Evolutionary conservation across 2,329 filamentous ascomycete species (phyloP).

Genomic region (Ophiosphaerella narmari): DNA sequence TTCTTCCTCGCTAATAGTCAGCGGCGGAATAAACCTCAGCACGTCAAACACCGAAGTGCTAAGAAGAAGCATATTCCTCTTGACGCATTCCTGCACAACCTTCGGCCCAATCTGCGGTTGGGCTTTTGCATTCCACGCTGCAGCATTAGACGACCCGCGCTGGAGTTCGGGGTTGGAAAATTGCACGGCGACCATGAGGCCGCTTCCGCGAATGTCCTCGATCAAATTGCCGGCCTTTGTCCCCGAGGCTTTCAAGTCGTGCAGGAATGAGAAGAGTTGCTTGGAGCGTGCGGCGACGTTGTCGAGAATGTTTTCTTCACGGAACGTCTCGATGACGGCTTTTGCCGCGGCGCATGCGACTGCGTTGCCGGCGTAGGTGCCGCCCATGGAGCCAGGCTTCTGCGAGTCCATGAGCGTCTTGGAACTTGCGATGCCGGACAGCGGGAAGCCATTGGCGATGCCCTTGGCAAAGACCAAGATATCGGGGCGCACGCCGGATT

Average conservation of each 20-base stretch:
- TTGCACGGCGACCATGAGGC: slow-evolving; percentile 36
- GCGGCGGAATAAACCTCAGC: slow-evolving; percentile 33
- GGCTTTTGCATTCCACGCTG: slow-evolving; percentile 13
- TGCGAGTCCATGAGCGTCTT: slow-evolving; percentile 35
- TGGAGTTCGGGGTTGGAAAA: slow-evolving; percentile 25
- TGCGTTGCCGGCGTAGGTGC: slow-evolving; percentile 36
- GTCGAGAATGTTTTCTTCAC: slow-evolving; percentile 33
- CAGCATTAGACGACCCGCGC: slow-evolving; percentile 25
- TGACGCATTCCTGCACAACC: slow-evolving; percentile 33
- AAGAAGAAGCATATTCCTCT: slow-evolving; percentile 35
- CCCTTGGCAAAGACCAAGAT: slow-evolving; percentile 49
- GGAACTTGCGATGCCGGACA: slow-evolving; percentile 33
- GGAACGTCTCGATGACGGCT: slow-evolving; percentile 31
- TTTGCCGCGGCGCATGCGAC: slow-evolving; percentile 35
- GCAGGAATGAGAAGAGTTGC: slow-evolving; percentile 32
- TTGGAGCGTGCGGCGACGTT: slow-evolving; percentile 34
- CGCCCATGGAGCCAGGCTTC: slow-evolving; percentile 37
- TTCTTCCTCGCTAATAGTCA: slow-evolving; percentile 34
- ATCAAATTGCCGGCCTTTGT: slow-evolving; percentile 35
- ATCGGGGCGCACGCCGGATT: slow-evolving; percentile 50
- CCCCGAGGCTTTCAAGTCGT: slow-evolving; percentile 25
- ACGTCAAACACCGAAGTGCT: slow-evolving; percentile 39
- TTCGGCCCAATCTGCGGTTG: slow-evolving; percentile 33
- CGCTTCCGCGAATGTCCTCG: slow-evolving; percentile 32
- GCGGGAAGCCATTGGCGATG: slow-evolving; percentile 36